Base-by-base conservation (phyloP, 2,329 filamentous ascomycete species). In the Thielaviopsis musarum region DNA sequence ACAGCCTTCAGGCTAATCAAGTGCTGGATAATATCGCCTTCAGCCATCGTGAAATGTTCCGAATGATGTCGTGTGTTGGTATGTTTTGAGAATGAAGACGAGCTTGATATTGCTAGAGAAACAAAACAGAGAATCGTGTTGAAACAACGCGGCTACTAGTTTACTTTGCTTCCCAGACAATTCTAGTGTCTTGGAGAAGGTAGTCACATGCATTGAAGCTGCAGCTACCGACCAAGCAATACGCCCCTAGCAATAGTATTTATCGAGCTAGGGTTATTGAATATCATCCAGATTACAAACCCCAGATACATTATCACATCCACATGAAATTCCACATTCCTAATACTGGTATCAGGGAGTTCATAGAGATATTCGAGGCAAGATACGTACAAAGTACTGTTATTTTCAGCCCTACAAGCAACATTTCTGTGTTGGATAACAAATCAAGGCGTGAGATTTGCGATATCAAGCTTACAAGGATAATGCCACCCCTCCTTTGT, bases 1-100 rank as follows among this genome's bases (percentile, higher is more conserved):
- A 73, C 67, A 5, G 71, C 70, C 26, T 65, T 67, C 0, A 73
- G 68, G 24, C 66, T 69, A 2, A 70, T 66, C 2, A 73, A 65
- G 61, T 73, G 71, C 6, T 70, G 62, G 45, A 68, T 54, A n/a
- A 49, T 49, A 24, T 58, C 48, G 56, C 28, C 30, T 28, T 59
- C 52, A 26, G 56, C 45, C 60, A 61, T 61, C 21, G 49, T 58
- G 51, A 51, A 49, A 10, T 19, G 6, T 21, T 19, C 17, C 38
- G 38, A 10, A 21, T 49, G n/a, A n/a, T 49, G 15, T 38, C 17
- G 45, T 10, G n/a, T 21, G 2, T 7, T 49, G 7, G 19, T 19
- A 12, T 38, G 10, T 19, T 45, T n/a, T 45, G 38, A 2, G 10
- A 12, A 10, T 3, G 9, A 3, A 45, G 15, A 17, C 3, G n/a